These are phyloP conservation scores for Trichoderma sp. DNA, from an alignment of 2,329 filamentous ascomycete species.

Conservation along the genomic window DNA sequence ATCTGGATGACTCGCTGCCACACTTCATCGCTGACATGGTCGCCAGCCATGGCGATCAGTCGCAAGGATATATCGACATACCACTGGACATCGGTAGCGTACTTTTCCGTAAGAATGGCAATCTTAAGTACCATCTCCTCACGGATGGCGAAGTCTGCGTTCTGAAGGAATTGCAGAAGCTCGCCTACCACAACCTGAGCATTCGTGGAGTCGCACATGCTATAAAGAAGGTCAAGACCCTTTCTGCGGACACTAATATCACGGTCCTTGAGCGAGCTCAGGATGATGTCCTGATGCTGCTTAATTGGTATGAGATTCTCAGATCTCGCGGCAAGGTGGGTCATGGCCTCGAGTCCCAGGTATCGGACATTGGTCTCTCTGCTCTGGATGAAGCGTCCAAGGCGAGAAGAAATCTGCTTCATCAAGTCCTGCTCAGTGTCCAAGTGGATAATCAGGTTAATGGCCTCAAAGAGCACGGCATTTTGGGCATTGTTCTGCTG, in stretches of 20 bases:
- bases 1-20: constrained; percentile 99
- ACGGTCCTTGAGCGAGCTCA: constrained; percentile 88
- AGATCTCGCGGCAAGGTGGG: constrained; percentile 88
- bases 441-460: constrained; percentile 96
- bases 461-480: constrained; percentile 95
- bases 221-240: constrained; percentile 93
- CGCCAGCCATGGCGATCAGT: constrained; percentile 92
- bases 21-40: constrained; percentile 98
- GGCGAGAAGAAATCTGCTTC: constrained; percentile 87
- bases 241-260: constrained; percentile 97
- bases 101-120: constrained; percentile 96
- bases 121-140: constrained; percentile 99
- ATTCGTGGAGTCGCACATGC: constrained; percentile 98
- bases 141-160: constrained; percentile 94
- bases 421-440: constrained; percentile 93
- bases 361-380: constrained; percentile 97
- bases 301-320: constrained; percentile 97
- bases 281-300: constrained; percentile 94
- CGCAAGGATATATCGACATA: constrained; percentile 97
- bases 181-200: constrained; percentile 91
- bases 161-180: constrained; percentile 90
- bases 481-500: constrained; percentile 99
- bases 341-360: constrained; percentile 95
- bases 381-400: constrained; percentile 95
- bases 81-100: constrained; percentile 98